Evolutionary conservation across 352 stramenopile species (phyloP), one percentile per base, ranked within the genome.

Genomic region (Phytophthora cryptogea): DNA sequence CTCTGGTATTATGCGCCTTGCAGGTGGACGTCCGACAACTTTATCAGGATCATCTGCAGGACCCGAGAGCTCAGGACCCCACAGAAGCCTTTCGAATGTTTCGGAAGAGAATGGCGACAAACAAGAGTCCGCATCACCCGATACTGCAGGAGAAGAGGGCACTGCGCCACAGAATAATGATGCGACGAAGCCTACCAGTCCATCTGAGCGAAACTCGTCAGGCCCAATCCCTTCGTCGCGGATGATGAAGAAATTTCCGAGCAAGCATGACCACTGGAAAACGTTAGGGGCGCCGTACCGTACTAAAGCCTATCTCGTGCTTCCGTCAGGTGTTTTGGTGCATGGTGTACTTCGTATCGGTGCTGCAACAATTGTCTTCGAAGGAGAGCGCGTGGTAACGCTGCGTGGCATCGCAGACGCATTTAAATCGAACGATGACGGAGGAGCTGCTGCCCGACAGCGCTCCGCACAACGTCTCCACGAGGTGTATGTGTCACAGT

Each of bases 231-330:
- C 67, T 17, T 55, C 59, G 13, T 67, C 70, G 4, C 63, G 67
- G 31, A 62, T 75, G 31, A 54, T 73, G 8, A 77, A 76, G 11
- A 71, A 68, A 11, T 68, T 73, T 20, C 63, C 67, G 17, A 80
- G 66, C 27, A 76, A 71, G 41, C 79, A 78, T 33, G 83, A 90
- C 1, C 83, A 90, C 32, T 92, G 83, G 83, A 86, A 84, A 54
- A 82, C 70, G 4, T 45, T 91, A 8, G 73, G 71, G 4, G 74
- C 74, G 5, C 72, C 72, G 13, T 92, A 89, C 59, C 71, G 78
- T n/a, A 94, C 83, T 3, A 90, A 90, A 40, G 72, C 83, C 8
- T 94, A 94, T 66, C 56, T 94, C 28, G 69, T 92, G 16, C 59
- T 94, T 2, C 78, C 83, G 9, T 92, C 78, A 0, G 85, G 85